phyloP scores from a whole-genome alignment of 306 rosid genomes.

The Rosa lucieae region DNA sequence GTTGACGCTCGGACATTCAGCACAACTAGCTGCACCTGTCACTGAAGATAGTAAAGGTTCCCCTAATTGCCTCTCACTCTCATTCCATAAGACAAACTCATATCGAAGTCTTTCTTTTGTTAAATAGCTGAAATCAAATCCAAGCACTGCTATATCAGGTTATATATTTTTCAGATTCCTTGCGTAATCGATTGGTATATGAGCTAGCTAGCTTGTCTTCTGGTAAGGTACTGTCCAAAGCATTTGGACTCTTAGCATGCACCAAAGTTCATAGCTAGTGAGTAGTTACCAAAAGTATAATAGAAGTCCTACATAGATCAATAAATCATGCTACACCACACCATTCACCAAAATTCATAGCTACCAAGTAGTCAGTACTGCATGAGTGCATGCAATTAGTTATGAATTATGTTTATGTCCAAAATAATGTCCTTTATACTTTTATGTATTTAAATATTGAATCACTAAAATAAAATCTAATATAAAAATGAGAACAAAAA shows the following conservation, averaged over 20 bases:
- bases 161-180: slow-evolving; percentile 18
- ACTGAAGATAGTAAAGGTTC: not conserved
- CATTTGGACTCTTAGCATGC: not conserved
- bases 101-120: not conserved
- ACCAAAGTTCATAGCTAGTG: not conserved
- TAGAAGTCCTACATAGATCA: too few species aligned
- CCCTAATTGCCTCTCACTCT: not conserved
- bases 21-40: not conserved
- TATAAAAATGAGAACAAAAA: too few species aligned
- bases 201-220: not conserved
- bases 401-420: too few species aligned
- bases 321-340: too few species aligned
- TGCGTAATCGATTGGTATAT: slow-evolving; percentile 6
- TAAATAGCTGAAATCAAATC: not conserved
- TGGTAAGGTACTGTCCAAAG: not conserved
- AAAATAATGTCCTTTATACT: too few species aligned
- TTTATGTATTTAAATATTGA: too few species aligned
- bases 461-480: too few species aligned
- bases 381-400: too few species aligned
- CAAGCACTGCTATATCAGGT: not conserved
- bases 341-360: too few species aligned
- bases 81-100: not conserved
- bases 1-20: not conserved
- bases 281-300: too few species aligned
- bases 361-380: too few species aligned